phyloP scores from a whole-genome alignment of 2,329 filamentous ascomycete genomes.

The Intubia oerlemansii region DNA sequence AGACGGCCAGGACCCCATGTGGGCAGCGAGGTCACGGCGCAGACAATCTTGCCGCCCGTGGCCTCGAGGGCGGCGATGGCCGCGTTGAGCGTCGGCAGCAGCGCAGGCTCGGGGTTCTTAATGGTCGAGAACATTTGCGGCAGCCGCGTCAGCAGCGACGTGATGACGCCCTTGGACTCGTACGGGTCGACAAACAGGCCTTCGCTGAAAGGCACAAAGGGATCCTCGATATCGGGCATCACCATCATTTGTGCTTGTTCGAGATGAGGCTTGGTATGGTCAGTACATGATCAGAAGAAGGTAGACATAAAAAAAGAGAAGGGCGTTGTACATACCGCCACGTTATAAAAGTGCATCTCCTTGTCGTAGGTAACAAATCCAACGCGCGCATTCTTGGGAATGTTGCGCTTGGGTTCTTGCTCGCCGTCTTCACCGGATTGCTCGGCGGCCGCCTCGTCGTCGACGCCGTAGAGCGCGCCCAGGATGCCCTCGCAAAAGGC shows the following conservation, averaged over 20 bases:
- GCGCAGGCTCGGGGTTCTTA: slow-evolving; percentile 77
- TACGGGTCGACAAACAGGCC: slow-evolving; percentile 89
- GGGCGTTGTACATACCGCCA: slow-evolving; percentile 45
- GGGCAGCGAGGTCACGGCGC: slow-evolving; percentile 67
- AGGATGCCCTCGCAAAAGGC: slow-evolving; percentile 80
- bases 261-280: slow-evolving; percentile 37
- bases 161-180: slow-evolving; percentile 66
- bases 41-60: slow-evolving; percentile 84
- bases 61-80: slow-evolving; percentile 64
- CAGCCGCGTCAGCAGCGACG: slow-evolving; percentile 62
- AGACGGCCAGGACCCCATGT: slow-evolving; percentile 80
- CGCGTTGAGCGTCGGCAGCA: slow-evolving; percentile 67
- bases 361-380: slow-evolving; percentile 94
- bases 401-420: slow-evolving; percentile 28
- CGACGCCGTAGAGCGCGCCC: slow-evolving; percentile 64
- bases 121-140: slow-evolving; percentile 71
- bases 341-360: slow-evolving; percentile 95
- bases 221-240: slow-evolving; percentile 93
- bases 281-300: too few species aligned
- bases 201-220: slow-evolving; percentile 79
- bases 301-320: too few species aligned
- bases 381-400: slow-evolving; percentile 67
- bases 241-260: slow-evolving; percentile 95
- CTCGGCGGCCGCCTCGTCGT: slow-evolving; percentile 30
- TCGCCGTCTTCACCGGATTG: slow-evolving; percentile 29